Evolutionary conservation across 305 asterid genomes (phyloP), one percentile per base, ranked within the genome.

Genomic region (Fraxinus xanthoxyloides): DNA sequence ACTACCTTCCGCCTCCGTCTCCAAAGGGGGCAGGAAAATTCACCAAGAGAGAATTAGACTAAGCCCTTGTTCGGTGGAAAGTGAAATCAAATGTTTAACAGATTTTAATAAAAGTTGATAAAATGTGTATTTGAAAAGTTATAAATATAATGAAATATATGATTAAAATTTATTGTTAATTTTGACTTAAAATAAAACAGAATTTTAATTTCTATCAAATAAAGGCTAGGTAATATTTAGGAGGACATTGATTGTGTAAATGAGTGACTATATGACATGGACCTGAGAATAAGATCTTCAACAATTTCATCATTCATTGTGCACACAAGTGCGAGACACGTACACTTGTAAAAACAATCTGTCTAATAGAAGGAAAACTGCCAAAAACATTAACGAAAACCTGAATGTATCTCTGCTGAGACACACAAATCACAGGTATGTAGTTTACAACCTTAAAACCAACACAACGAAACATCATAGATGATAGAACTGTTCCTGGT

Each of bases 401-500:
- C 43, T 69, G 43, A 24, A 69, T 6, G 75, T 30, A 30, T 17
- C 75, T 69, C 23, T 67, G 19, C n/a, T 13, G 74, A 30, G 74
- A 67, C 21, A 30, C 36, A 26, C 36, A 67, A 30, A 67, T 67
- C 34, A 26, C 40, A 69, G 24, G 40, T 31, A 69, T 69, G 75
- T 69, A 69, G 75, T 69, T 69, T 69, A 69, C 75, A 69, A 69
- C 75, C 75, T 30, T 31, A 31, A 69, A 69, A 21, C 75, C 43
- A 17, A 15, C 23, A 30, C 43, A 7, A 69, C 73, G 34, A 15
- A 69, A 69, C 43, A 69, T 69, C 75, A 31, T 31, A 69, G 40
- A 69, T 69, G 43, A 31, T 31, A 69, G 40, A 69, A 69, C 38
- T 13, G 75, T 31, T 69, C 3, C 38, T 31, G 23, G 34, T 69